Conservation (phyloP, 164 flowering plant genomes). For the Kingdonia uniflora region DNA sequence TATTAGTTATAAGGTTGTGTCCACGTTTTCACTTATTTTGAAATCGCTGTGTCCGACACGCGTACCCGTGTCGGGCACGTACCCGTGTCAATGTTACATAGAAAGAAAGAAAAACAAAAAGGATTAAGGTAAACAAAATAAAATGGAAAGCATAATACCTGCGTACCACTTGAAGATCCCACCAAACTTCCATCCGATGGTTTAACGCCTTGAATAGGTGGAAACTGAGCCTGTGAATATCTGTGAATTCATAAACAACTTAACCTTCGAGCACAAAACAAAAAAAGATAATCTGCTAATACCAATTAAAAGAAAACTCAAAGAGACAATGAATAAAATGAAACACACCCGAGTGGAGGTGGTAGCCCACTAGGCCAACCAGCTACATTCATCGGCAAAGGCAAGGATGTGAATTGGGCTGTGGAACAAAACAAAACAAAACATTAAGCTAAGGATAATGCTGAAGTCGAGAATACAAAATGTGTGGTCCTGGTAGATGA, state of each 20-base stretch:
- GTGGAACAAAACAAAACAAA: conserved; percentile 1
- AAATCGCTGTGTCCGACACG: no score
- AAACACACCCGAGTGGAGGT: conserved; percentile 70
- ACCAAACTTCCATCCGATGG: conserved; percentile 64
- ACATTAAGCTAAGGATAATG: neutral
- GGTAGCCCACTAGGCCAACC: conserved; percentile 56
- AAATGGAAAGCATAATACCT: conserved; percentile 25
- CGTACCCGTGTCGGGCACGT: conserved; percentile 40
- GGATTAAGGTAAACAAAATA: neutral
- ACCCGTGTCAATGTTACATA: neutral
- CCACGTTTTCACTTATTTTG: no score
- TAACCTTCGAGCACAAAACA: neutral
- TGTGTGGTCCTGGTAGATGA: neutral
- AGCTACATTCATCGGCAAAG: conserved; percentile 52
- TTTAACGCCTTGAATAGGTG: conserved; percentile 68
- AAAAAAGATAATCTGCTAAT: neutral
- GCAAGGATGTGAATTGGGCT: conserved; percentile 52
- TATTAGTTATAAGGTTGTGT: no score
- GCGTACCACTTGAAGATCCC: conserved; percentile 42
- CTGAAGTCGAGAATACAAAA: neutral
- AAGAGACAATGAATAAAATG: neutral
- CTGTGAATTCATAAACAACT: conserved; percentile 28
- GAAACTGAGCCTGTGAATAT: conserved; percentile 36
- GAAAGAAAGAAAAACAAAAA: neutral
- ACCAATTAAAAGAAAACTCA: conserved; percentile 4